phyloP scores from a whole-genome alignment of 371 early-diverging fungal genomes.

The Chytridium lagenaria region DNA sequence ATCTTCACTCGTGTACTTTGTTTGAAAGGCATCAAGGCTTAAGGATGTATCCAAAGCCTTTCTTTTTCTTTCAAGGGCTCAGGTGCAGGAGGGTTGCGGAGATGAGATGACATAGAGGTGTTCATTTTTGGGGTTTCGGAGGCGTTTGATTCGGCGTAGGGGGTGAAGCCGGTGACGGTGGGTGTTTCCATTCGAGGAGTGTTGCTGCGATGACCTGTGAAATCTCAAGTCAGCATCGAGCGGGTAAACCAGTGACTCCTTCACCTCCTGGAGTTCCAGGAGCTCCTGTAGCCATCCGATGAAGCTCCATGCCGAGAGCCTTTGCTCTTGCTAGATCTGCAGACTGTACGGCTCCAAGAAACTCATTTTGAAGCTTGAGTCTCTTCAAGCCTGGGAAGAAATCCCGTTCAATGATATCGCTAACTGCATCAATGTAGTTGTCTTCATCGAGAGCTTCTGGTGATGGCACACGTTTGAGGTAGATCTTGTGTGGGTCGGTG shows the following conservation, averaged over 20 bases:
- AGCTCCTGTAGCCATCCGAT: constrained; percentile 29
- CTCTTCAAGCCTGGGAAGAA: constrained; percentile 80
- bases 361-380: constrained; percentile 65
- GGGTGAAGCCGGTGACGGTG: constrained; percentile 29
- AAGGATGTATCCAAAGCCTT: constrained; percentile 17
- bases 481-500: neutral
- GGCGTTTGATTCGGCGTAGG: neutral
- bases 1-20: constrained; percentile 83
- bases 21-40: constrained; percentile 74
- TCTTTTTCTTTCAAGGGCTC: constrained; percentile 4
- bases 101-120: constrained; percentile 12
- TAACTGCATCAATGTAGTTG: constrained; percentile 76
- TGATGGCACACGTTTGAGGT: constrained; percentile 18
- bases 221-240: too few species aligned
- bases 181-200: constrained; percentile 41
- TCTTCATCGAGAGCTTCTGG: constrained; percentile 74
- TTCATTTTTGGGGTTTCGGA: constrained; percentile 27
- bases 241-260: too few species aligned
- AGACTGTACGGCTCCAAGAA: constrained; percentile 48
- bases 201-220: neutral
- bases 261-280: neutral
- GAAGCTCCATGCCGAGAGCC: constrained; percentile 34
- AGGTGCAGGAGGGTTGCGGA: constrained; percentile 1
- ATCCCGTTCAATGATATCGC: constrained; percentile 81
- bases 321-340: constrained; percentile 35